Percentiles rank a stretch among this genome's conserved stretches.
phyloP scores from a whole-genome alignment of 352 stramenopile genomes.

The Lagenidium giganteum region DNA sequence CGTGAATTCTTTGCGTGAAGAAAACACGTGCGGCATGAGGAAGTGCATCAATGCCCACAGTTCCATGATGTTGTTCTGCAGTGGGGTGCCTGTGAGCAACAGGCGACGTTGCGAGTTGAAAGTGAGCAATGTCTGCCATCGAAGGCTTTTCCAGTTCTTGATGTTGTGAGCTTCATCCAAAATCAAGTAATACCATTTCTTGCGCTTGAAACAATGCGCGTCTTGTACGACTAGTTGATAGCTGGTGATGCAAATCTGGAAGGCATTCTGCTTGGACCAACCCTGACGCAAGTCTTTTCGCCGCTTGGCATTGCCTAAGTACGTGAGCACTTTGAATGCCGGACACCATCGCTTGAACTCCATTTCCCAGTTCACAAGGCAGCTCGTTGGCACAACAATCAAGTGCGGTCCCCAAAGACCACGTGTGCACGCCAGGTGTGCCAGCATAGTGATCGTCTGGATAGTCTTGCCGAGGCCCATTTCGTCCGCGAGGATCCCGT shows the following conservation, averaged over 20 bases:
- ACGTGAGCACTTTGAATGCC: conserved; percentile 97
- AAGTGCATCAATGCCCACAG: conserved; percentile 98
- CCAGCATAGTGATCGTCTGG: conserved; percentile 98
- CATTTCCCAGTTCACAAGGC: conserved; percentile 99
- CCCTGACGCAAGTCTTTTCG: conserved; percentile 88
- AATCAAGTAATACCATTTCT: conserved; percentile 99
- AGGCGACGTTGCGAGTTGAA: conserved; percentile 94
- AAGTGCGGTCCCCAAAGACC: conserved; percentile 98
- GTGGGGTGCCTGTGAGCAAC: conserved; percentile 95
- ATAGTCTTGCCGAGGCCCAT: conserved; percentile 97
- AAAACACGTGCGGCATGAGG: conserved; percentile 97
- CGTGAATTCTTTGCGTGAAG: conserved; percentile 91
- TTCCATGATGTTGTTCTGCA: conserved; percentile 98
- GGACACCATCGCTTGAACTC: conserved; percentile 98
- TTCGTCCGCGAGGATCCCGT: conserved; percentile 99
- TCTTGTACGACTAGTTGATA: conserved; percentile 99
- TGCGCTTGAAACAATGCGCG: conserved; percentile 95
- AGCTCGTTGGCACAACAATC: conserved; percentile 97
- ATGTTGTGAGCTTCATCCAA: conserved; percentile 99
- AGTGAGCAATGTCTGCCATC: conserved; percentile 97
- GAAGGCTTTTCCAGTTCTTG: conserved; percentile 98
- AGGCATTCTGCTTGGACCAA: conserved; percentile 95
- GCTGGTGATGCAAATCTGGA: conserved; percentile 98
- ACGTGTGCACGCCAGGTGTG: conserved; percentile 88
- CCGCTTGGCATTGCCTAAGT: conserved; percentile 96